Base-by-base conservation (phyloP, 192 early-diverging fungal species). In the Spizellomyces punctatus region DNA sequence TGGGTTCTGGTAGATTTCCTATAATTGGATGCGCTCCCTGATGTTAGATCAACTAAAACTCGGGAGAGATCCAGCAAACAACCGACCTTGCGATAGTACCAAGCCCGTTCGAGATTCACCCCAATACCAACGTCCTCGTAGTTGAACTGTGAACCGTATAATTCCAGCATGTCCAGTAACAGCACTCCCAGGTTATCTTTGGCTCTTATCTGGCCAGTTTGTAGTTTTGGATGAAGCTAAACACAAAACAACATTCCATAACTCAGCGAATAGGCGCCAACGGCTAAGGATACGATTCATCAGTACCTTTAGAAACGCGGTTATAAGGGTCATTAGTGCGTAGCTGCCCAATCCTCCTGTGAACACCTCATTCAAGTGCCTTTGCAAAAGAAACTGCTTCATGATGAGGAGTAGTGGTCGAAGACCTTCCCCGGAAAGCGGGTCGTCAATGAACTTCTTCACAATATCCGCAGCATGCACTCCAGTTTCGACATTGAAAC, bases 101-200 rank as follows among this genome's bases (percentile, higher is more conserved):
- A 73, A 46, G 86, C 88, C 12, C 68, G 76, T 19, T 86, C 78
- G 10, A 55, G 22, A 5, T 65, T 73, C 6, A 92, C 81, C 21
- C 81, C 75, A 27, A 96, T 85, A 10, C 91, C 90, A 22, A 93
- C 85, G 7, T 67, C 71, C 43, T 75, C 71, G 62, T 88, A 91
- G 73, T 91, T 92, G 71, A 95, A 95, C 3, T 82, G 71, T 41
- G 81, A 79, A 12, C 96, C 96, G 71, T 95, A 98, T 6, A 96
- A 83, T 71, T 98, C 95, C 57, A 98, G 89, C 52, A 96, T 93
- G 74, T 98, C 96, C 8, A 95, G 81, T 41, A 98, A 66, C n/a
- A 98, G 75, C 6, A 93, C 84, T 21, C 95, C 96, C 19, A 98
- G 70, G 77, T 97, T 98, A 8, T 89, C 76, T 43, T 73, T 19